Conservation (phyloP, 768 basidiomycete species). For the Tephrocybe sp. region DNA sequence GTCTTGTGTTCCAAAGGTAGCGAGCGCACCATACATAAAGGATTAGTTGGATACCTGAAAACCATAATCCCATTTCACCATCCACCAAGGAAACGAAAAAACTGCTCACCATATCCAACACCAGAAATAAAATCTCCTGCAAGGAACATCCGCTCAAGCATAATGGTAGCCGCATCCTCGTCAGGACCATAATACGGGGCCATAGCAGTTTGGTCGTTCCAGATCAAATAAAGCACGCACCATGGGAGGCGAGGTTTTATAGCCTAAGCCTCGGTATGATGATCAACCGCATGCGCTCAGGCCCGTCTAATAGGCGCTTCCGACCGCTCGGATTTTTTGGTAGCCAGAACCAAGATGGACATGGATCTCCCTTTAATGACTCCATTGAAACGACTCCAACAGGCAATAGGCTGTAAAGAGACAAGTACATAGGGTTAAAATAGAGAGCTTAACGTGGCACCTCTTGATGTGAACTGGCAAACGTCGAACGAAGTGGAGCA, state of each 20-base stretch:
- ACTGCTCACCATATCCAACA: conserved; percentile 32
- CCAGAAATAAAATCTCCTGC: conserved; percentile 37
- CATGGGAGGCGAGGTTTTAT: neutral
- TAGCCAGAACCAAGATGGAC: too few relatives aligned
- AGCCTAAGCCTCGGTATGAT: too few relatives aligned
- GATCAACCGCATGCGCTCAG: too few relatives aligned
- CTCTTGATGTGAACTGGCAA: too few relatives aligned
- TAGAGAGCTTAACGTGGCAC: too few relatives aligned
- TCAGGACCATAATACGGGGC: conserved; percentile 29
- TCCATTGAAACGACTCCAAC: too few relatives aligned
- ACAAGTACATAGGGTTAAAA: too few relatives aligned
- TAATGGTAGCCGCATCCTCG: conserved; percentile 25
- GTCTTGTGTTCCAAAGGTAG: conserved; percentile 33
- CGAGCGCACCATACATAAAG: conserved; percentile 28
- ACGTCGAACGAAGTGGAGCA: too few relatives aligned
- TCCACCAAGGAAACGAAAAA: neutral
- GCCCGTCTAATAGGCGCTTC: too few relatives aligned
- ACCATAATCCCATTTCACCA: neutral
- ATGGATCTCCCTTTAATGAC: too few relatives aligned
- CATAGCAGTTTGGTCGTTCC: conserved; percentile 6
- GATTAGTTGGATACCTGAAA: conserved; percentile 29
- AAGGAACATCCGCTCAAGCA: conserved; percentile 34
- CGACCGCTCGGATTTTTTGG: too few relatives aligned
- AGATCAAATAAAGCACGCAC: neutral
- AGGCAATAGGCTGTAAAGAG: too few relatives aligned